Base-by-base conservation (phyloP, 306 rosid species). In the Cercis canadensis region DNA sequence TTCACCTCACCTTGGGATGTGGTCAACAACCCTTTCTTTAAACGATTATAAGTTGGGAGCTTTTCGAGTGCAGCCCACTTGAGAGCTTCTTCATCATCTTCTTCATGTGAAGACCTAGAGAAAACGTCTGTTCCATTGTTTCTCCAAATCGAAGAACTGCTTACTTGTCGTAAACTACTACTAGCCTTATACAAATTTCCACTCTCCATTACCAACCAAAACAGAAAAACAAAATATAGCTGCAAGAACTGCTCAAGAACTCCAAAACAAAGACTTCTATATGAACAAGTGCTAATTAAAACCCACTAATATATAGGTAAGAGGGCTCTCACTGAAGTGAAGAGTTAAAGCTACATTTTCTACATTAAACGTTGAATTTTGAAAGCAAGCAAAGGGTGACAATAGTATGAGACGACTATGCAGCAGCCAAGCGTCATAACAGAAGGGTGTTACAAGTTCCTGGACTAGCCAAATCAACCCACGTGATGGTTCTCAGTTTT, bases 41-140 rank as follows among this genome's bases (percentile, higher is more conserved):
- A 46, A 36, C 95, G 97, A 44, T 34, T 67, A 69, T 78, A 84
- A 6, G 95, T 84, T 11, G 95, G 97, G 63, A 90, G 95, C 60
- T 66, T 86, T 64, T 90, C 86, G 5, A 90, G 73, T 1, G 87
- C 90, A 52, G 90, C 87, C 95, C 95, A 86, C 55, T 65, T 83
- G 8, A 90, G 95, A 81, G 88, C 90, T 57, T 70, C 86, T 69
- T 86, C 95, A 43, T 88, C 90, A 3, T 86, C 82, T 37, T 69
- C 87, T 4, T 70, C 57, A 0, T 6, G 51, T 3, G 61, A 63
- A 44, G 87, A 81, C 67, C 79, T 70, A 4, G 90, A 75, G 55
- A 88, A 88, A 69, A 76, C 72, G 4, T 83, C 90, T 64, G 37
- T 41, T n/a, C 39, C 56, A 52, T 9, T 67, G 70, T 72, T 62